Evolutionary conservation across 2,329 filamentous ascomycete species (phyloP), one percentile per base, ranked within the genome.

Genomic region (Penicillium sp.): DNA sequence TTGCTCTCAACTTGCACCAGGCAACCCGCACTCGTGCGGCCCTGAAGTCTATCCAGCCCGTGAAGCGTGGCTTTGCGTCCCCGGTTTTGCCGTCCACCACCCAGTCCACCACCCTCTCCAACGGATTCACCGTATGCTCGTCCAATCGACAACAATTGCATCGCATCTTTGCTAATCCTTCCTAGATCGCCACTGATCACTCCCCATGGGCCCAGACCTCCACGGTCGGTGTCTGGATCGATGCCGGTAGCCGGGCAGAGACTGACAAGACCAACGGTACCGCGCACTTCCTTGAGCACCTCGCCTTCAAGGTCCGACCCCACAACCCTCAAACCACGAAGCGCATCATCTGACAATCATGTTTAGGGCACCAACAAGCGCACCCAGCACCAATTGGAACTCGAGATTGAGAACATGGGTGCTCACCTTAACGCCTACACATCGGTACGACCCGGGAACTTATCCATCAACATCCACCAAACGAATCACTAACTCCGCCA

Each of bases 361-460:
- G 21, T 60, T 9, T 56, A 78, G 92, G 94, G 94, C 69, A 99
- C 94, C 67, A 84, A 89, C 78, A 96, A 90, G 83, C 87, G 94
- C 79, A 92, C 90, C 64, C 94, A 99, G 80, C 90, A 95, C 76
- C 94, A 99, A 82, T 84, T 99, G 75, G 94, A 99, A 83, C 88
- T 99, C 64, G 94, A 99, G 83, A 97, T 99, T 74, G 94, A 99
- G 85, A 99, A 99, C 83, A 97, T 99, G 91, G 94, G 94, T 77
- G 94, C 91, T 64, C 94, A 99, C 82, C 85, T 99, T 70, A 99
- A 99, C 80, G 94, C 94, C 76, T 99, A 99, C 84, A 99, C 94
- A 71, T 97, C 93, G 83, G 92, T 97, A 87, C 72, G 89, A 68
- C 52, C 36, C 62, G 62, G 66, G 64, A 62, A 61, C 49, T 38